These are phyloP conservation scores for Termitomyces sp. DNA, from an alignment of 768 basidiomycete species.

Conservation along the genomic window DNA sequence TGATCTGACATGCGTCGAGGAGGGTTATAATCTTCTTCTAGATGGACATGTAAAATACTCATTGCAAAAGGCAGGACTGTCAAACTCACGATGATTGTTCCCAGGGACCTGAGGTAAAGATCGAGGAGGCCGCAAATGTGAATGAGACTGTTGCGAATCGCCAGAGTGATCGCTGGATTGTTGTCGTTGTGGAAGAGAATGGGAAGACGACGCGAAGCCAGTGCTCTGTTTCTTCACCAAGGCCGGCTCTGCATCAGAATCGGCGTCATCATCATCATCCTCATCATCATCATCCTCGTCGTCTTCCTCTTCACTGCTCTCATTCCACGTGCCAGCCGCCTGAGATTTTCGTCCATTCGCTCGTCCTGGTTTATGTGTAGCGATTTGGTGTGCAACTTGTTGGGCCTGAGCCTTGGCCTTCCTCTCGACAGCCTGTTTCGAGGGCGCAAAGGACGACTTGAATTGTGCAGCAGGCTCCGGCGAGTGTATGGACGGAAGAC, in stretches of 20 bases:
- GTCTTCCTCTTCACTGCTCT: slow-evolving; percentile 80
- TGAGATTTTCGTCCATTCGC: slow-evolving; percentile 54
- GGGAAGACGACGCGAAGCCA: slow-evolving; percentile 16
- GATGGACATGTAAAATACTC: no score
- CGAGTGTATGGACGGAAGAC: slow-evolving; percentile 16
- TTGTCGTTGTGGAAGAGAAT: slow-evolving; percentile 23
- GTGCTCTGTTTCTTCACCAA: slow-evolving; percentile 20
- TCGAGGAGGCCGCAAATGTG: slow-evolving; percentile 52
- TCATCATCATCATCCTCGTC: slow-evolving; percentile 74
- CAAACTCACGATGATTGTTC: slow-evolving; percentile 36
- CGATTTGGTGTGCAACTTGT: slow-evolving; percentile 76
- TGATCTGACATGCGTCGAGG: slow-evolving; percentile 50
- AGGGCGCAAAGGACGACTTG: slow-evolving; percentile 86
- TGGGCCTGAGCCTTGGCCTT: slow-evolving; percentile 81
- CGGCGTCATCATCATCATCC: slow-evolving; percentile 65
- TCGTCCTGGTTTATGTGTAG: slow-evolving; percentile 68
- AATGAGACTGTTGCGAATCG: slow-evolving; percentile 24
- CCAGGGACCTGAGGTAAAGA: slow-evolving; percentile 62
- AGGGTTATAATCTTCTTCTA: slow-evolving; percentile 37
- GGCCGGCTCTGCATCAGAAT: slow-evolving; percentile 49
- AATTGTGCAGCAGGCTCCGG: slow-evolving; percentile 31
- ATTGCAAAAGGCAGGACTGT: slow-evolving; percentile 7
- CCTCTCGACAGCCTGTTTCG: slow-evolving; percentile 77
- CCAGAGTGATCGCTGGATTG: slow-evolving; percentile 19
- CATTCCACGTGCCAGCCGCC: slow-evolving; percentile 56